phyloP scores from a whole-genome alignment of 2,329 filamentous ascomycete species.

The Arthrobotrys pseudoclavata region DNA sequence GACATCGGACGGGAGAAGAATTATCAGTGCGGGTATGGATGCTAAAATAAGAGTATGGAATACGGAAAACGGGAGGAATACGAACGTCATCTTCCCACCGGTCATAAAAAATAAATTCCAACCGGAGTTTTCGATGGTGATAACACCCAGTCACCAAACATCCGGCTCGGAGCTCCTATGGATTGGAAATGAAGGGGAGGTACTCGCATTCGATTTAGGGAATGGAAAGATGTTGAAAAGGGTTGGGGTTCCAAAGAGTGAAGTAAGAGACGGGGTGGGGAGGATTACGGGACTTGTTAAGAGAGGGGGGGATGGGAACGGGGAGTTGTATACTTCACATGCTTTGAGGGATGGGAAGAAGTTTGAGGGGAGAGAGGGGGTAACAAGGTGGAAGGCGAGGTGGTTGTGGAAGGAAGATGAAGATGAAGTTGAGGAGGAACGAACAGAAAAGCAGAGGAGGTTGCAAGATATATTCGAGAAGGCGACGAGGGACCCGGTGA shows the following conservation, averaged over 20 bases:
- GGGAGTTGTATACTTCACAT: constrained; percentile 53
- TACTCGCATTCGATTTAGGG: constrained; percentile 76
- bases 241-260: constrained; percentile 75
- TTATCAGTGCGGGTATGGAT: constrained; percentile 87
- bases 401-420: constrained; percentile 45
- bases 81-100: constrained; percentile 87
- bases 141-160: constrained; percentile 72
- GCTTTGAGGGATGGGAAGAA: constrained; percentile 18
- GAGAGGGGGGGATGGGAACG: constrained; percentile 15
- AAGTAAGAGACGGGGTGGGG: constrained; percentile 61
- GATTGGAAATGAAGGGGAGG: constrained; percentile 68
- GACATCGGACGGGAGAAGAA: constrained; percentile 81
- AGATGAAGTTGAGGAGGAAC: constrained; percentile 19
- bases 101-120: constrained; percentile 80
- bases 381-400: constrained; percentile 40
- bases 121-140: constrained; percentile 74
- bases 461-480: constrained; percentile 55
- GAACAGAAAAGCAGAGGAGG: constrained; percentile 49
- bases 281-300: constrained; percentile 48
- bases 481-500: constrained; percentile 35
- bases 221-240: constrained; percentile 80
- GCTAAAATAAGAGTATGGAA: constrained; percentile 89
- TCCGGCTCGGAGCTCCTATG: constrained; percentile 75
- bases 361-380: constrained; percentile 29
- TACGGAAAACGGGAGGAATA: constrained; percentile 83